Percentiles rank a stretch among this genome's conserved stretches.
These are phyloP conservation scores for Scheffersomyces ergatensis DNA, from an alignment of 805 yeast species.

Conservation along the genomic window DNA sequence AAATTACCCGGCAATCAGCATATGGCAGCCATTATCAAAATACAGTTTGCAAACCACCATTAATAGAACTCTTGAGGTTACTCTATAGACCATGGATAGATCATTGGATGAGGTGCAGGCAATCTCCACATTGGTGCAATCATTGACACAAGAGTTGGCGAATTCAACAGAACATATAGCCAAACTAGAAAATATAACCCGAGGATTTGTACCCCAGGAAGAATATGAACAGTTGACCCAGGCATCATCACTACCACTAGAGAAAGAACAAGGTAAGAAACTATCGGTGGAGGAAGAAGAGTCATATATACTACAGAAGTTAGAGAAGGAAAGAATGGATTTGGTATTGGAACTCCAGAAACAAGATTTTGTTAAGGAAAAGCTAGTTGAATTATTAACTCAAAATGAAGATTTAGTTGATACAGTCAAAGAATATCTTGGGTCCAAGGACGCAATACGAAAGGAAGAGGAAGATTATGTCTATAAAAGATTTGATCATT, in stretches of 20 bases:
- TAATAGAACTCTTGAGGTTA: too few relatives aligned
- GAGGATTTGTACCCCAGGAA: constrained; percentile 15
- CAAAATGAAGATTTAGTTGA: constrained; percentile 33
- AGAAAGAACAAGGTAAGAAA: neutral
- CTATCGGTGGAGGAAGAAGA: constrained; percentile 4
- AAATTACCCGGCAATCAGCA: neutral
- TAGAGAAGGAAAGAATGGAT: constrained; percentile 27
- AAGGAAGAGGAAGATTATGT: constrained; percentile 12
- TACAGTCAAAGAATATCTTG: constrained; percentile 29
- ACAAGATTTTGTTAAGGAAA: constrained; percentile 30
- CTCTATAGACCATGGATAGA: too few relatives aligned
- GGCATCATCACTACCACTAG: neutral
- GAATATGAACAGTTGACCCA: constrained; percentile 9
- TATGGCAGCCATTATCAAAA: too few relatives aligned
- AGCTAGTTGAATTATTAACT: constrained; percentile 27
- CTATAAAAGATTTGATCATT: constrained; percentile 10
- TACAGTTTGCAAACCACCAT: too few relatives aligned
- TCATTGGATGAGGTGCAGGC: constrained; percentile 17
- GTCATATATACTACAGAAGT: constrained; percentile 13
- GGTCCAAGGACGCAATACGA: constrained; percentile 16
- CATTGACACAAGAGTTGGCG: constrained; percentile 14
- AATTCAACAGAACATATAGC: constrained; percentile 17
- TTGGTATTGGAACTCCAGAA: constrained; percentile 38
- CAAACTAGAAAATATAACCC: constrained; percentile 14
- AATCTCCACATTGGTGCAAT: constrained; percentile 13